Evolutionary conservation across 1,284 basidiomycete genomes (phyloP), one percentile per base, ranked within the genome.

Genomic region (Apiotrichum porosum): DNA sequence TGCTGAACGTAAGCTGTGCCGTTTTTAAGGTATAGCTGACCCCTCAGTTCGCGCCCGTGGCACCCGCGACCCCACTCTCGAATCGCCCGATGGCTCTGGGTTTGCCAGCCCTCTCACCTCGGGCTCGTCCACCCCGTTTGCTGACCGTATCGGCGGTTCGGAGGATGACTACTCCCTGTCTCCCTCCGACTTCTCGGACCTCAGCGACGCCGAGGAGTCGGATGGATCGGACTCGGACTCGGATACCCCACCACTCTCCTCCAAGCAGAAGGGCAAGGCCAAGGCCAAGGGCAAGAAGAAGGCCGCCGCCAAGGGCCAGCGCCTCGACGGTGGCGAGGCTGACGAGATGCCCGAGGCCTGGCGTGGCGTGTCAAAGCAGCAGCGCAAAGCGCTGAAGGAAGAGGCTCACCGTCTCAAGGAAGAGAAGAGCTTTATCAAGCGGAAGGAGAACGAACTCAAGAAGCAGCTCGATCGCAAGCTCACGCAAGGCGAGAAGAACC

Each of bases 401-500:
- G 49, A 47, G 8, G 24, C 13, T 9, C 37, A 49, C 38, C 30
- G 33, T 4, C 22, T 23, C 10, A 44, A 49, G 33, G 44, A 43
- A 14, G 44, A 62, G 44, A 50, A 50, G 39, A 45, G 42, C n/a
- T 47, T 62, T 13, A 52, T 71, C 42, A 63, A 60, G 56, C 58
- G 65, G 44, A 80, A 83, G 63, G 80, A 86, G 63, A 63, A 57
- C 30, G 75, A 68, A 34, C 61, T 86, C 47, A 69, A 69, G 37
- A 61, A 66, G 49, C 76, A 82, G 62, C 73, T 89, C 6, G 85
- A 85, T 6, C 80, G 88, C 26, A 81, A 77, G 55, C 73, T 90
- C 49, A 90, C 86, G 4, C 66, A 91, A 83, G 83, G 87, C 5
- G 89, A 93, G 73, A 88, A 81, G 69, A 80, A 84, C 9, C 77